Base-by-base conservation (phyloP, 176 grass and related monocot genomes). In the Aegilops umbellulata region DNA sequence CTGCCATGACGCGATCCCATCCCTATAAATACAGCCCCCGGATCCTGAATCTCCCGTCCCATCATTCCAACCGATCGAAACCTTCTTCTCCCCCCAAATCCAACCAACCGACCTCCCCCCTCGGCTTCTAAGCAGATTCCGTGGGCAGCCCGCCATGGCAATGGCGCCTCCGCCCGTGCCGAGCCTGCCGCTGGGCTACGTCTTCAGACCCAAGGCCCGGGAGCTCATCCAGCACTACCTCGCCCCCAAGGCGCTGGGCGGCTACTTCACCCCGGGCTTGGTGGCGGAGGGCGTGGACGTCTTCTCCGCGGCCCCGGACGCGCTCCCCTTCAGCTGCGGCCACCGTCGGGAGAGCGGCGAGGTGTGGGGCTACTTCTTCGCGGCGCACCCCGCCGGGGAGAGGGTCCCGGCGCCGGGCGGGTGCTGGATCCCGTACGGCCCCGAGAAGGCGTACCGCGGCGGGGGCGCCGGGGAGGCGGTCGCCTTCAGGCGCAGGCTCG, bases 321-420 rank as follows among this genome's bases (percentile, higher is more conserved):
- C 11, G 41, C 64, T 82, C 29, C 65, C 64, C 29, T 82, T 69
- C 64, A 15, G 19, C 35, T 0, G 6, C 27, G 7, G 12, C 29
- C 25, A 82, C 64, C 24, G 20, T 20, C 22, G 16, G 41, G 29
- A 13, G 26, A 1, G 23, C 42, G 29, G n/a, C 10, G 19, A 55
- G 65, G 65, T 57, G 27, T 24, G 65, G 27, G 42, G 41, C 42
- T 35, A 82, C 80, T 82, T 69, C 80, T 82, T 69, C 80, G 77
- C 32, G 7, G 35, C 14, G n/a, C 41, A 13, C 2, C 62, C 63
- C 79, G 39, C 25, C 26, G 77, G 14, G 17, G 10, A 31, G 73
- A 47, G 26, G 16, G 4, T 46, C 73, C 73, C 9, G 26, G 73
- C 61, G 20, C 65, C 44, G 12, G 49, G 67, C n/a, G 69, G 53